Conservation (phyloP, 139 green algal genomes). For the Astrephomene gubernaculifera region DNA sequence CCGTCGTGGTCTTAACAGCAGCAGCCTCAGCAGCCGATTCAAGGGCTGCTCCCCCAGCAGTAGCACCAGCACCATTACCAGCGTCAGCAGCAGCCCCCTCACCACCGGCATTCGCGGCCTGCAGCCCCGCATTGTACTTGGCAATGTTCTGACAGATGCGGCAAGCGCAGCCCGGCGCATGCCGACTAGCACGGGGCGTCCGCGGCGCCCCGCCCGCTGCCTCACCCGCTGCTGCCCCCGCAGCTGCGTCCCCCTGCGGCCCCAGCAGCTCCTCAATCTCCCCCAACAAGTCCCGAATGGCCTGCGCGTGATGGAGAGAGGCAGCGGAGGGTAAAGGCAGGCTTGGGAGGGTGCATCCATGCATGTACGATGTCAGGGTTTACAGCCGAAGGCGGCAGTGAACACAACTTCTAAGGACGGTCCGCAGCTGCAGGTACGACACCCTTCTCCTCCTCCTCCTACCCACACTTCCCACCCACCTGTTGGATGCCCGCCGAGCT, state of each 20-base stretch:
- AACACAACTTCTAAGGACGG: too few relatives aligned
- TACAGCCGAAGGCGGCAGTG: too few relatives aligned
- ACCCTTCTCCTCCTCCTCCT: too few relatives aligned
- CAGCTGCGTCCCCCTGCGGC: neutral
- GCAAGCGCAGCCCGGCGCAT: slow-evolving; percentile 24
- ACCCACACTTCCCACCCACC: neutral
- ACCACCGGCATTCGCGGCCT: neutral
- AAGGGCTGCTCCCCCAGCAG: neutral
- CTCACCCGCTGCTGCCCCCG: neutral
- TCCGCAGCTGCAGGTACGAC: too few relatives aligned
- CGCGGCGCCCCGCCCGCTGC: neutral
- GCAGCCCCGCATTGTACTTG: neutral
- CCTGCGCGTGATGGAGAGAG: slow-evolving; percentile 8
- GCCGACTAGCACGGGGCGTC: neutral
- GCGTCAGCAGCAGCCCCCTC: too few relatives aligned
- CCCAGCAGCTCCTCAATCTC: slow-evolving; percentile 37
- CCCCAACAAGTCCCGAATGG: neutral
- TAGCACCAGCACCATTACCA: too few relatives aligned
- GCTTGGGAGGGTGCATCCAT: too few relatives aligned
- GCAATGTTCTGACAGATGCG: slow-evolving; percentile 39
- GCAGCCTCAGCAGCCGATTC: neutral
- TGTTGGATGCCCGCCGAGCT: slow-evolving; percentile 17
- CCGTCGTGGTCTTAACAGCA: neutral
- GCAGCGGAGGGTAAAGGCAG: too few relatives aligned
- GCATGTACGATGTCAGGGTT: too few relatives aligned